Percentiles rank a stretch among this genome's conserved stretches.
These are phyloP conservation scores for Botrytis byssoidea DNA, from an alignment of 2,329 filamentous ascomycete genomes.

Conservation along the genomic window DNA sequence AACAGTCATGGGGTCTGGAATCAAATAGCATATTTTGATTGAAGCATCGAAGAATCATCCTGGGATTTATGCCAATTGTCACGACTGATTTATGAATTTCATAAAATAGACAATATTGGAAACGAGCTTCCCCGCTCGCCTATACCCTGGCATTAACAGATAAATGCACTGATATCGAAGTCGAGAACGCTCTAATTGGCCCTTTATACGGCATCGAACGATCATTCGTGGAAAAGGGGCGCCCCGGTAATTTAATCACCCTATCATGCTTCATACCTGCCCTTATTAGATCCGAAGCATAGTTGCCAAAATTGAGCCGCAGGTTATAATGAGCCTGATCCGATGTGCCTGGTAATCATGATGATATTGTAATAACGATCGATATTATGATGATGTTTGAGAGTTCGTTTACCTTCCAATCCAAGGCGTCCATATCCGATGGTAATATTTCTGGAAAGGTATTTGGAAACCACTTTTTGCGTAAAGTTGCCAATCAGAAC, in stretches of 20 bases:
- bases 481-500: slow-evolving; percentile 16
- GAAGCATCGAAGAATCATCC: not conserved
- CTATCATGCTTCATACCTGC: not conserved
- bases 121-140: not conserved
- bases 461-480: not conserved
- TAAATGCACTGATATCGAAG: not conserved
- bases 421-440: not conserved
- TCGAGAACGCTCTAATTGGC: slow-evolving; percentile 4
- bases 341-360: not conserved
- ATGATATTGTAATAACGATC: not conserved
- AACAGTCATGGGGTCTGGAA: not conserved
- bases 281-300: not conserved
- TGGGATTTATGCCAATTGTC: not conserved
- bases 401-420: slow-evolving; percentile 17
- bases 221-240: not conserved
- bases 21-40: not conserved
- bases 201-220: not conserved
- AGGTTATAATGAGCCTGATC: not conserved
- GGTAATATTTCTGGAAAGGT: not conserved
- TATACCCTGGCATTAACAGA: not conserved
- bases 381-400: not conserved
- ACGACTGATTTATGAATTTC: not conserved
- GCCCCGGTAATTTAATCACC: not conserved
- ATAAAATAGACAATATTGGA: not conserved
- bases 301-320: not conserved